Base-by-base conservation (phyloP, 495 filamentous ascomycete species). In the Xylaria curta region DNA sequence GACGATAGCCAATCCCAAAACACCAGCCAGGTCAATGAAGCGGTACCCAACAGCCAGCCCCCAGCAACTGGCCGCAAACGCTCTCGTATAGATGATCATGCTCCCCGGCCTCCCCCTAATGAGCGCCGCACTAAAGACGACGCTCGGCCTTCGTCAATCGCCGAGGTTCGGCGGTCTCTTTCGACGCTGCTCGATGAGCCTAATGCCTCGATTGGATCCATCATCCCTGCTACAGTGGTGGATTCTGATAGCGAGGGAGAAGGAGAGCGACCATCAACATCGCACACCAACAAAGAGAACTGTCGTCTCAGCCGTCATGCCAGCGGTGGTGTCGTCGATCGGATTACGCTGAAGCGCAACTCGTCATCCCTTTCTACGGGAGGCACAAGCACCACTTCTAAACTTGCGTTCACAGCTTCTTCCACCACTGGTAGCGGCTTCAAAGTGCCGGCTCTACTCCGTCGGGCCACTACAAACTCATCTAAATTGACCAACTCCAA, bases 111-210 rank as follows among this genome's bases (percentile, higher is more conserved):
- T 19, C 83, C 85, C 40, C 85, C 87, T 26, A 81, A 91, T 74
- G 86, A 89, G 58, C 91, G 93, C 33, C 89, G 92, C 28, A 93
- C 90, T 17, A 86, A 86, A 56, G 79, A 84, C 28, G 85, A 80
- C 12, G 85, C 83, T 65, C 91, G 88, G 81, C 93, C 89, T 21
- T 83, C 89, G 8, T 90, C 89, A n/a, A 81, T 96, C 15, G 86
- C 87, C 44, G 93, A 97, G 74, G 91, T 97, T 78, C 89, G 93
- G 51, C 88, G 94, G 72, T 92, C 92, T 0, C 81, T 97, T 1
- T 94, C 92, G 47, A 92, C 91, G 81, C 85, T 97, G 10, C 90
- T 95, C 28, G 94, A 96, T 68, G 91, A 93, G 53, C 90, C 87
- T 1, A 87, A 91, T 66, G 86, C 89, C 19, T 76, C 66, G 19